Percentiles rank a stretch among this genome's conserved stretches.
phyloP scores from a whole-genome alignment of 2,329 filamentous ascomycete species.

The Monosporascus sp. region DNA sequence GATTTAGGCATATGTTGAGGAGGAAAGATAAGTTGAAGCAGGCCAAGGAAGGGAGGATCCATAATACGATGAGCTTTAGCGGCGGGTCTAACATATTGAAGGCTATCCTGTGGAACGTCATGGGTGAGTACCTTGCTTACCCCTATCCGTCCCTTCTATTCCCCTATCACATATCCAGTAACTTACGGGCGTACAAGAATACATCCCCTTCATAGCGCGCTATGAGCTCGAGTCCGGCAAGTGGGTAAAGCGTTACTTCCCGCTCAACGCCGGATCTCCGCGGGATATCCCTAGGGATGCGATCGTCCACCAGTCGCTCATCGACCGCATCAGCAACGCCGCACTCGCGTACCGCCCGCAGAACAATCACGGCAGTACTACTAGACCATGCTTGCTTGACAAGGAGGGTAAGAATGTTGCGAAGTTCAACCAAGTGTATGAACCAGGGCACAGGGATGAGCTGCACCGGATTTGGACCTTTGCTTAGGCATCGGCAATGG shows the following conservation, averaged over 20 bases:
- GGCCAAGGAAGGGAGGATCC: conserved; percentile 29
- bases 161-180: not conserved
- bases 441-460: not conserved
- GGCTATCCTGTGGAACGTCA: conserved; percentile 37
- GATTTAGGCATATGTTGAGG: conserved; percentile 28
- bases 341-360: conserved; percentile 20
- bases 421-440: not conserved
- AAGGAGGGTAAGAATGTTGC: not conserved
- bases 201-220: conserved; percentile 33
- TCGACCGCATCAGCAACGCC: conserved; percentile 28
- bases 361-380: conserved; percentile 28
- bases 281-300: conserved; percentile 36
- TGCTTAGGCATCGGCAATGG: too few species aligned
- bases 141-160: not conserved
- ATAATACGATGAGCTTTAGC: conserved; percentile 34
- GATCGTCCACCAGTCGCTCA: conserved; percentile 32
- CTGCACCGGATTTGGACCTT: not conserved
- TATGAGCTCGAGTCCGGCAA: conserved; percentile 31
- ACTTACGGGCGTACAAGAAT: conserved; percentile 21
- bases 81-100: conserved; percentile 32
- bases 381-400: not conserved
- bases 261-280: conserved; percentile 30
- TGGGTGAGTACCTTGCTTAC: conserved; percentile 31
- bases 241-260: conserved; percentile 32
- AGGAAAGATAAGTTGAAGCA: conserved; percentile 20